Conservation (phyloP, 345 rosid genomes). For the Acer negundo region DNA sequence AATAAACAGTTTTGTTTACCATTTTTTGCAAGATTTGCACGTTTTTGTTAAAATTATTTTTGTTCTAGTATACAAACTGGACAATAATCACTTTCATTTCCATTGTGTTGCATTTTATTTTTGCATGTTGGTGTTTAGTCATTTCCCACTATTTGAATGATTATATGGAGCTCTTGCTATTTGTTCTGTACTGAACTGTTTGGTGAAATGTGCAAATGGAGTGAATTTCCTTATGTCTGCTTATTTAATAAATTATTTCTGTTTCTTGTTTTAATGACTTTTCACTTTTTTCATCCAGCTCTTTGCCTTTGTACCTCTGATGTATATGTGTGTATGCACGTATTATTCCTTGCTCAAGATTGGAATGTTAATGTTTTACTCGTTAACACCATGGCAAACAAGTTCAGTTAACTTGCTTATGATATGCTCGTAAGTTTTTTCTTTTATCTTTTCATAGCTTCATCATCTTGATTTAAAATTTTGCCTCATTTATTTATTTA, state of each 20-base stretch:
- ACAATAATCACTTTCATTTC: neutral
- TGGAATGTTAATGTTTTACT: slow-evolving; percentile 99
- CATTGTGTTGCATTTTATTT: neutral
- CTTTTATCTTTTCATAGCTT: neutral
- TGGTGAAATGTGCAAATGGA: slow-evolving; percentile 1
- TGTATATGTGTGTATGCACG: slow-evolving; percentile 98
- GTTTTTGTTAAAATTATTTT: neutral
- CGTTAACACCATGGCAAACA: slow-evolving; percentile 93
- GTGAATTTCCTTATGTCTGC: neutral
- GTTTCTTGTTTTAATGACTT: neutral
- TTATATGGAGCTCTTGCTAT: neutral
- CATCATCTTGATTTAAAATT: slow-evolving; percentile 10
- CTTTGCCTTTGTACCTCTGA: slow-evolving; percentile 88
- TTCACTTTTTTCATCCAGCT: slow-evolving; percentile 49
- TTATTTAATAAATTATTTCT: neutral
- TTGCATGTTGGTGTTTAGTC: neutral
- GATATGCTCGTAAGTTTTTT: slow-evolving; percentile 94
- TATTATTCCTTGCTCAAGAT: slow-evolving; percentile 91
- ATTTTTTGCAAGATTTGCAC: slow-evolving; percentile 3
- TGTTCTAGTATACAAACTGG: neutral
- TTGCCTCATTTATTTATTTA: neutral
- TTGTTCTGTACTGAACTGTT: neutral
- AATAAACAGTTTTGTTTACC: slow-evolving; percentile 2
- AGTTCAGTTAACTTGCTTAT: slow-evolving; percentile 96
- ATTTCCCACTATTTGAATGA: neutral